A percentile compares a stretch with the other conserved stretches of the same genome.
phyloP scores from a whole-genome alignment of 768 basidiomycete genomes.

The Auriscalpium vulgare region DNA sequence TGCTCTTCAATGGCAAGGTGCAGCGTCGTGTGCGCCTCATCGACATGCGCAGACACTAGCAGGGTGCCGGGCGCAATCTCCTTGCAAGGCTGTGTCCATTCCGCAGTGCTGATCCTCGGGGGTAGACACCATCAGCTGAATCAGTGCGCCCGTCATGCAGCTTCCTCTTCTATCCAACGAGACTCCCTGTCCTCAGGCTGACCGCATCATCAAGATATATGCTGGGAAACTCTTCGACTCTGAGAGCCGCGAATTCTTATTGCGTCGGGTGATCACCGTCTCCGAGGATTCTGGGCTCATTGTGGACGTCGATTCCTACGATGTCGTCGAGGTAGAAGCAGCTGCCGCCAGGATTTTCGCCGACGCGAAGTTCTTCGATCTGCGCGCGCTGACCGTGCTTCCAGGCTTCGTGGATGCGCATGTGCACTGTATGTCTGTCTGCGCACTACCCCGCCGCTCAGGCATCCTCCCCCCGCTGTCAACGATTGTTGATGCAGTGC shows the following conservation, averaged over 20 bases:
- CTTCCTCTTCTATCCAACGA: too few species aligned
- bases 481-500: neutral
- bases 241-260: constrained; percentile 29
- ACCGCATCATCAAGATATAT: constrained; percentile 19
- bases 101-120: too few species aligned
- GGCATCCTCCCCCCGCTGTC: neutral
- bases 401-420: constrained; percentile 54
- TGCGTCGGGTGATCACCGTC: constrained; percentile 40
- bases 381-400: constrained; percentile 38
- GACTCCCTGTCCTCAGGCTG: neutral
- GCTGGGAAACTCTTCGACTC: constrained; percentile 49
- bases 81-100: too few species aligned
- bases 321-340: constrained; percentile 1
- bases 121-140: too few species aligned
- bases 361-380: constrained; percentile 32
- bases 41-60: too few species aligned
- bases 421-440: constrained; percentile 38
- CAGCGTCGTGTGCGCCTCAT: too few species aligned
- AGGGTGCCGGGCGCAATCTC: too few species aligned
- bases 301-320: constrained; percentile 28
- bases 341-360: constrained; percentile 2
- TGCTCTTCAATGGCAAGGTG: too few species aligned
- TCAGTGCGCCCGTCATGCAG: too few species aligned
- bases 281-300: constrained; percentile 41
- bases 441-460: neutral